Evolutionary conservation across 768 basidiomycete genomes (phyloP).

Genomic region (Trametes meyenii): DNA sequence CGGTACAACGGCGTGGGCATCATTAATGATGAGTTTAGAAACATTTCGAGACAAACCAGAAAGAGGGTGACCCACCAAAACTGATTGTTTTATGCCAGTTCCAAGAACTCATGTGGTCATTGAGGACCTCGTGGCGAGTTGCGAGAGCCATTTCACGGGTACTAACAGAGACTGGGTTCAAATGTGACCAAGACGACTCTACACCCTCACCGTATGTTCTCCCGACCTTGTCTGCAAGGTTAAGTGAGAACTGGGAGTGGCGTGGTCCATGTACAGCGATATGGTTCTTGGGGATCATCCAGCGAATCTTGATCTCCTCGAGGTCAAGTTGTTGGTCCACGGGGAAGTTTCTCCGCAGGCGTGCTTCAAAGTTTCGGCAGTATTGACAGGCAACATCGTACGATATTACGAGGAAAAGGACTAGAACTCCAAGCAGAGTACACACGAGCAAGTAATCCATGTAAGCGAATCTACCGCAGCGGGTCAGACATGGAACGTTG

Average conservation of each 20-base stretch:
- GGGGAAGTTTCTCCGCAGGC: constrained; percentile 17
- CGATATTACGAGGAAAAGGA: constrained; percentile 9
- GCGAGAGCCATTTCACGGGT: constrained; percentile 24
- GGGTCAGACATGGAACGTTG: background rate
- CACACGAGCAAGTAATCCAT: constrained; percentile 29
- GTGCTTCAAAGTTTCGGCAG: constrained; percentile 26
- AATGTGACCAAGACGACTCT: constrained; percentile 26
- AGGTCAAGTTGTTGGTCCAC: background rate
- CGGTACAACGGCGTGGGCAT: too few relatives aligned
- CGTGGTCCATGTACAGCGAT: constrained; percentile 33
- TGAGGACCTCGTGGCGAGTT: constrained; percentile 11
- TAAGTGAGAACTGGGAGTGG: constrained; percentile 35
- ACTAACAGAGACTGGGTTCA: constrained; percentile 11
- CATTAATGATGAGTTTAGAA: too few relatives aligned
- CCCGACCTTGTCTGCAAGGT: constrained; percentile 23
- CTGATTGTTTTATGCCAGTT: constrained; percentile 33
- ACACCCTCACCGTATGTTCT: constrained; percentile 32
- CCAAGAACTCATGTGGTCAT: constrained; percentile 32
- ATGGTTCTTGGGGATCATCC: constrained; percentile 39
- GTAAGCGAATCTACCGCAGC: constrained; percentile 3
- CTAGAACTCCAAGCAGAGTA: background rate
- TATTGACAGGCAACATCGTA: constrained; percentile 36
- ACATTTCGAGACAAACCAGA: too few relatives aligned
- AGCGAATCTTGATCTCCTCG: constrained; percentile 4
- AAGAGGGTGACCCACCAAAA: constrained; percentile 25